phyloP scores from a whole-genome alignment of 2,329 filamentous ascomycete genomes.

The Trichoderma harzianum region DNA sequence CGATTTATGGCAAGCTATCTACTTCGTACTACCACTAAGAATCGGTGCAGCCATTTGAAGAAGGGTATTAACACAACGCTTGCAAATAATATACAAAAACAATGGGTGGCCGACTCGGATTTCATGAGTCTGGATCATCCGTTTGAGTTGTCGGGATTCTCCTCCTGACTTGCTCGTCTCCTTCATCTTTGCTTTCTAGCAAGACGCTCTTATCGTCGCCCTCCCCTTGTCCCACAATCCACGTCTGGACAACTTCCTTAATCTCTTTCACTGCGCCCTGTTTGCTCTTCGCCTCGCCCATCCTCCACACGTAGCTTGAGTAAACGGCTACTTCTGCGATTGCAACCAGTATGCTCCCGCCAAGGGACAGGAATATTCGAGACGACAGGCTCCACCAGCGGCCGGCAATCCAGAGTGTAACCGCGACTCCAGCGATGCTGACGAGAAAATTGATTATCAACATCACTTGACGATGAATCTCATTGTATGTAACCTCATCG shows the following conservation, averaged over 20 bases:
- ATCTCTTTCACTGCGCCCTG: constrained; percentile 60
- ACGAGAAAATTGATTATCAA: constrained; percentile 88
- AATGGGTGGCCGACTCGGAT: neutral
- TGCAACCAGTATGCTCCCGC: constrained; percentile 65
- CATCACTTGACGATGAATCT: constrained; percentile 76
- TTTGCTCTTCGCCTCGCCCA: constrained; percentile 63
- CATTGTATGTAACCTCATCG: constrained; percentile 66
- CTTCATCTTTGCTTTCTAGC: constrained; percentile 25
- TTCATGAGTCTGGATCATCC: neutral
- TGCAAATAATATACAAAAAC: neutral
- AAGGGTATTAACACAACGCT: neutral
- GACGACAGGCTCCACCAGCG: constrained; percentile 72
- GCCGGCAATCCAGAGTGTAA: constrained; percentile 73
- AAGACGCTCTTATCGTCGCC: constrained; percentile 26
- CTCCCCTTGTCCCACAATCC: constrained; percentile 53
- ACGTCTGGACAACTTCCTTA: constrained; percentile 68
- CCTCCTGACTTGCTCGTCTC: constrained; percentile 27
- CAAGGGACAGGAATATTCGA: constrained; percentile 67
- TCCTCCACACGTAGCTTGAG: constrained; percentile 67
- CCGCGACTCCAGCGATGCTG: constrained; percentile 75
- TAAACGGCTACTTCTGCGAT: constrained; percentile 77
- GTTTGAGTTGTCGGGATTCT: constrained; percentile 20
- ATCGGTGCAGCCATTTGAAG: neutral
- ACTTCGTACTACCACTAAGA: neutral
- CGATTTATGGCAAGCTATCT: neutral